Evolutionary conservation across 306 rosid species (phyloP).

Genomic region (Glycine soja): DNA sequence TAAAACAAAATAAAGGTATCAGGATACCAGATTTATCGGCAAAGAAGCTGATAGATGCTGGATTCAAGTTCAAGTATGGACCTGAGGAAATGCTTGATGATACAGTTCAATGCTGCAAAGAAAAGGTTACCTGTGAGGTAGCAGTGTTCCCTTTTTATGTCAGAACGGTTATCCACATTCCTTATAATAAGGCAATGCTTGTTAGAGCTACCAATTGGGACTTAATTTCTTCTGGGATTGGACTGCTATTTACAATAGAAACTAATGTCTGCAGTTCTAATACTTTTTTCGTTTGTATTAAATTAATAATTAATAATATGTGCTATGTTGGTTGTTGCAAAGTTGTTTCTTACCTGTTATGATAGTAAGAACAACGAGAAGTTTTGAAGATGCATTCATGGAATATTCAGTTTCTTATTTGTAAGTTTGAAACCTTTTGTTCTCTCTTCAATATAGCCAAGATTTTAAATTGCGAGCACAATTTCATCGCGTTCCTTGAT

Average conservation of each 20-base stretch:
- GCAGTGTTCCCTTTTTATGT: background rate
- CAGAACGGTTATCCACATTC: background rate
- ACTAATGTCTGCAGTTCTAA: background rate
- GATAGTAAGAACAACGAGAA: background rate
- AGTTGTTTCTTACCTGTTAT: background rate
- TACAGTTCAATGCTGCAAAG: constrained; percentile 28
- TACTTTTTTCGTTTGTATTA: background rate
- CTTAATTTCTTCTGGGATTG: background rate
- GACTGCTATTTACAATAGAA: background rate
- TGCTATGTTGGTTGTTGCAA: background rate
- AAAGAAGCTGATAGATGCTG: constrained; percentile 35
- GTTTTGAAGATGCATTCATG: background rate
- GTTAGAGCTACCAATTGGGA: background rate
- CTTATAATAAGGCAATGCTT: background rate
- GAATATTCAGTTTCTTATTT: no score
- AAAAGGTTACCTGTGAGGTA: constrained; percentile 6
- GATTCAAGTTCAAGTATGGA: constrained; percentile 25
- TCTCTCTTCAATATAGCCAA: no score
- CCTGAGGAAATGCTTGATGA: constrained; percentile 26
- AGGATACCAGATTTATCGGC: background rate
- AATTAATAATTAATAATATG: background rate
- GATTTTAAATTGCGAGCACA: no score
- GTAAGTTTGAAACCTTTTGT: no score
- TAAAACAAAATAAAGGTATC: background rate
- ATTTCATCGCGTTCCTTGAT: no score